Base-by-base conservation (phyloP, 2,329 filamentous ascomycete genomes). In the Fusarium metavorans region DNA sequence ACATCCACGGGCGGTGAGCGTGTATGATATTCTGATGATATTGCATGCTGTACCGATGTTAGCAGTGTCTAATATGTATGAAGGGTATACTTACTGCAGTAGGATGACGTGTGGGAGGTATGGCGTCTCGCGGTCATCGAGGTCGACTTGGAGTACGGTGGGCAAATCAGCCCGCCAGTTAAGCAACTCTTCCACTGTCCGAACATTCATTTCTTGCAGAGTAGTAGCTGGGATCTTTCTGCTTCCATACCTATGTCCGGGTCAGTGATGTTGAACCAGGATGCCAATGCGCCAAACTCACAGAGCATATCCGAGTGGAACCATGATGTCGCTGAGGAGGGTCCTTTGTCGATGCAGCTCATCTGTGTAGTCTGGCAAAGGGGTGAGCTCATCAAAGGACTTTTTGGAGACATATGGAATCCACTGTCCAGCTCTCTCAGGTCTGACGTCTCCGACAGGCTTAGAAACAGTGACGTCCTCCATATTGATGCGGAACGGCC, bases 11-110 rank as follows among this genome's bases (percentile, higher is more conserved):
- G 8, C 77, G 62, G 57, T 80, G 78, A 9, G 74, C 61, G 41
- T 79, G 72, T 30, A 80, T 79, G 13, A 75, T 72, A 35, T 72
- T 78, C 48, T 78, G 77, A 56, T 78, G 72, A 32, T 78, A 80
- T 68, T 79, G 77, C 78, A 80, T 80, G 50, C 78, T 80, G 23
- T 3, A 6, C 7, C 2, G 39, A 6, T 23, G 18, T 63, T 3
- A 59, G 48, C 9, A 18, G 11, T 3, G 5, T 25, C 8, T 6
- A 2, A 4, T 20, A 14, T 34, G 13, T 11, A 25, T 9, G 27
- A 3, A 11, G 5, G 34, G 30, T 57, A n/a, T 30, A 39, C 74
- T 27, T 20, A 78, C 77, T 79, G 77, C 13, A 79, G 52, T 11
- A 78, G 37, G 25, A 79, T 60, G n/a, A 77, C 74, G 18, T 78